Base-by-base conservation (phyloP, 2,329 filamentous ascomycete genomes). In the Hymenoscyphus fraxineus region DNA sequence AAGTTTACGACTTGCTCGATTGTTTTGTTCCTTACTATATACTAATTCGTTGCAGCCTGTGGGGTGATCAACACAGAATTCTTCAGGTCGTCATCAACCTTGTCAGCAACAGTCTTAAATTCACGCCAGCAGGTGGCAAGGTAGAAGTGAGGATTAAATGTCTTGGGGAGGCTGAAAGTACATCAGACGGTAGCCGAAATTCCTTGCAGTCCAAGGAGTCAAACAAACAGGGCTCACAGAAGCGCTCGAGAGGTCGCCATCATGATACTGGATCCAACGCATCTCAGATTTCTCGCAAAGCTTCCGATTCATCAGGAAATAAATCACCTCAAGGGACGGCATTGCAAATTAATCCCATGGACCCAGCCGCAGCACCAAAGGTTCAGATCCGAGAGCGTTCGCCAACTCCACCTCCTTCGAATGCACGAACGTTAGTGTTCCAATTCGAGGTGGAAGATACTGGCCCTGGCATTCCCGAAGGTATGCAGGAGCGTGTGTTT, bases 11-110 rank as follows among this genome's bases (percentile, higher is more conserved):
- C 58, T 56, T 44, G 22, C 31, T 65, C 51, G 19, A 22, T n/a
- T 15, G 62, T 15, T 16, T 22, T 57, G 38, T 41, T 27, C 22
- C 13, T 40, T 22, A 12, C 16, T 31, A 27, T 22, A 10, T 15
- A 35, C 64, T 63, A 39, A 63, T 38, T 22, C 58, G 6, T 13
- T 64, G 56, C 32, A 65, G 90, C 60, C 80, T 97, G 0, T 95
- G 91, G 87, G 93, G 93, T n/a, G 93, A 97, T 71, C 90, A 95
- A 69, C 92, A 97, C 73, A 84, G 93, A 56, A 95, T 97, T 47
- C 79, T 96, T 32, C 93, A 97, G 75, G 90, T 97, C n/a, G 85
- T 97, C 58, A 97, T 96, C 80, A 96, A 96, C 73, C 81, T 97
- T 39, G 92, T 96, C 58, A 93, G 90, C 76, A 97, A 97, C 78